These are phyloP conservation scores for Inonotus hispidus DNA, from an alignment of 1,284 basidiomycete genomes.

Conservation along the genomic window DNA sequence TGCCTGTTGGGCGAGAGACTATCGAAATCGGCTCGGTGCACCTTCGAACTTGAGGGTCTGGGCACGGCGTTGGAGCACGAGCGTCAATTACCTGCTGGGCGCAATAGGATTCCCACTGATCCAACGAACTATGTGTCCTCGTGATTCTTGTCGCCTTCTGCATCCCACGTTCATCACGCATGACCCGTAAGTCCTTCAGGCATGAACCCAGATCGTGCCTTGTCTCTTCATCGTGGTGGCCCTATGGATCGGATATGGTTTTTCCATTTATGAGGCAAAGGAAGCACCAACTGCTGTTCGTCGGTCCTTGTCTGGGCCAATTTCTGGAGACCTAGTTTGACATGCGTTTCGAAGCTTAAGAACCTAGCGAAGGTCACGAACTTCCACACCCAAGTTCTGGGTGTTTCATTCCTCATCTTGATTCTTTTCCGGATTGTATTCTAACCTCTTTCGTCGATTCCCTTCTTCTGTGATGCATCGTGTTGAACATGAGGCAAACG, in stretches of 20 bases:
- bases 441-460: neutral
- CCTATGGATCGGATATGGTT: neutral
- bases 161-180: slow-evolving; percentile 2
- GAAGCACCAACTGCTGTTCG: slow-evolving; percentile 2
- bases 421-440: neutral
- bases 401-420: neutral
- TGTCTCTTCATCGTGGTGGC: neutral
- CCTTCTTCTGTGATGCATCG: slow-evolving; percentile 3
- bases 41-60: neutral
- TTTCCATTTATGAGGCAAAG: neutral
- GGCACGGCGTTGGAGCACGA: neutral
- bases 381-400: neutral
- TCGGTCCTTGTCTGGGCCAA: neutral
- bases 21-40: neutral
- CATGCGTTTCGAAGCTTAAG: neutral
- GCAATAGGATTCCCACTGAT: neutral
- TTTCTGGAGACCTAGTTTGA: neutral
- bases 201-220: neutral
- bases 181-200: neutral
- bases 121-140: neutral
- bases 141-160: slow-evolving; percentile 3
- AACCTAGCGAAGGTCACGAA: neutral
- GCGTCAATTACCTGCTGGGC: neutral
- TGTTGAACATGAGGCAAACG: slow-evolving; percentile 10
- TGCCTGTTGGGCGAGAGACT: too few species aligned